Evolutionary conservation across 306 rosid species (phyloP).

Genomic region (cucumber (Cucumis sativus)): Cucumber_9930_V3 NC_026656.2:14550001-14550500

Average conservation of each 20-base stretch:
- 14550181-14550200: not conserved
- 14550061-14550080: not conserved
- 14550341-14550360: no score
- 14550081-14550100: not conserved
- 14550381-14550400: not conserved
- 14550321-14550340: not conserved
- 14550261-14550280: not conserved
- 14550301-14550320: not conserved
- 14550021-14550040: not conserved
- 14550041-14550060: not conserved
- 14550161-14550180: not conserved
- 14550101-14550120: not conserved
- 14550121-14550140: not conserved
- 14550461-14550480: not conserved
- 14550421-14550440: not conserved
- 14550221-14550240: not conserved
- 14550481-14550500: not conserved
- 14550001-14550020: not conserved
- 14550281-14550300: not conserved
- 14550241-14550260: not conserved
- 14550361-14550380: not conserved
- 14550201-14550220: not conserved
- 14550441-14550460: not conserved
- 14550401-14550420: not conserved
- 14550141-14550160: not conserved